phyloP scores from a whole-genome alignment of 1,284 basidiomycete genomes.

The Moesziomyces antarcticus region DNA sequence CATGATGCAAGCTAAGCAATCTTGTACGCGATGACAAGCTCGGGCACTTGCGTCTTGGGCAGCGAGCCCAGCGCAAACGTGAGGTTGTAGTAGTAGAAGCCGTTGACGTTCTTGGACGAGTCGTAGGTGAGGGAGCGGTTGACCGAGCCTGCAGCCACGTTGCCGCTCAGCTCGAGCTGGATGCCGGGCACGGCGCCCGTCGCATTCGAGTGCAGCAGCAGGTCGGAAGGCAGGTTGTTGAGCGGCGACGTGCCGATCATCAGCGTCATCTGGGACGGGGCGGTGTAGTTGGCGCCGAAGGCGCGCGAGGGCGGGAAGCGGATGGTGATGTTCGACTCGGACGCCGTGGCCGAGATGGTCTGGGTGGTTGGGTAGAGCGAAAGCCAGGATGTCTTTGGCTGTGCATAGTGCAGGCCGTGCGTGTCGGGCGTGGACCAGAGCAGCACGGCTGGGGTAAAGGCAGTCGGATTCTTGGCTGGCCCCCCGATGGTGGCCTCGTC shows the following conservation, averaged over 20 bases:
- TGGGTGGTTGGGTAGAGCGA: conserved; percentile 34
- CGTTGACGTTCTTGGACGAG: conserved; percentile 28
- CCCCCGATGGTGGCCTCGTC: conserved; percentile 32
- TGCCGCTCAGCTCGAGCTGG: conserved; percentile 20
- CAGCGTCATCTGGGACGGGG: conserved; percentile 30
- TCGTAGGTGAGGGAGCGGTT: conserved; percentile 29
- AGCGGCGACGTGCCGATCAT: conserved; percentile 19
- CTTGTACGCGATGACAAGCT: conserved; percentile 34
- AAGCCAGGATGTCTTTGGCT: conserved; percentile 27
- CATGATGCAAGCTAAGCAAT: background rate
- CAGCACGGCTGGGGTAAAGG: conserved; percentile 31
- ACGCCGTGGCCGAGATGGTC: conserved; percentile 27
- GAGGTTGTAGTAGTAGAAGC: conserved; percentile 39
- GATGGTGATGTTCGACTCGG: conserved; percentile 27
- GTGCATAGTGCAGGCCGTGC: conserved; percentile 17
- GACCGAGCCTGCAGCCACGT: conserved; percentile 18
- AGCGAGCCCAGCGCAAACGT: conserved; percentile 31
- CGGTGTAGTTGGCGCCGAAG: conserved; percentile 35
- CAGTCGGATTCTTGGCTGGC: conserved; percentile 31
- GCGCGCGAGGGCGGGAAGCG: conserved; percentile 29
- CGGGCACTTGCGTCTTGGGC: conserved; percentile 23
- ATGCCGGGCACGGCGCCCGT: conserved; percentile 21
- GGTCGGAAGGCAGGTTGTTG: conserved; percentile 20
- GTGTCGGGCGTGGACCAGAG: conserved; percentile 24
- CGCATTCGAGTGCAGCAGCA: conserved; percentile 25